Evolutionary conservation across 176 grass and related monocot genomes (phyloP).

Genomic region (Pontederia paniculata): DNA sequence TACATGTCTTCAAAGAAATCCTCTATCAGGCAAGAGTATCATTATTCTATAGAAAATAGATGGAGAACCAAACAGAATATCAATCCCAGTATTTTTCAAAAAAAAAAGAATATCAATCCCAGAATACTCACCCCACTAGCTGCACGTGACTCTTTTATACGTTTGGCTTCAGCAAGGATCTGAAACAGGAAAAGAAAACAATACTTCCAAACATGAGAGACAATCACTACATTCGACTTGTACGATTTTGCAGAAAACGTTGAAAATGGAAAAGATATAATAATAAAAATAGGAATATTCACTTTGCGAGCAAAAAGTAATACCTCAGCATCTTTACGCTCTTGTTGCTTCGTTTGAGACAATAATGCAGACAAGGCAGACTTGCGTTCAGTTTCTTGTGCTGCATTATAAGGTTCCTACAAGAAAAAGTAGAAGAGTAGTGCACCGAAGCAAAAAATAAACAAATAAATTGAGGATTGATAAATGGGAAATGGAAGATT

Average conservation of each 20-base stretch:
- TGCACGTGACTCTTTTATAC: conserved; percentile 72
- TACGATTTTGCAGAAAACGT: background rate
- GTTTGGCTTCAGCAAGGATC: conserved; percentile 89
- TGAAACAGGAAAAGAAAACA: conserved; percentile 24
- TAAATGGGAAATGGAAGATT: conserved; percentile 5
- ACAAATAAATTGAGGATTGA: background rate
- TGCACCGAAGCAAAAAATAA: conserved; percentile 16
- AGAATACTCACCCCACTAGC: conserved; percentile 60
- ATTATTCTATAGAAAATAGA: too few species aligned
- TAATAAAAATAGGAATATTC: background rate
- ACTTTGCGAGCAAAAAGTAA: conserved; percentile 12
- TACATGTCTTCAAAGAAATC: too few species aligned
- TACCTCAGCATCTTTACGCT: conserved; percentile 75
- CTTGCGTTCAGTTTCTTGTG: conserved; percentile 82
- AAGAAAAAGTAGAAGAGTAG: conserved; percentile 5
- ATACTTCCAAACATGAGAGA: conserved; percentile 5
- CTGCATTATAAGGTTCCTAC: conserved; percentile 65
- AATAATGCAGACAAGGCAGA: conserved; percentile 72
- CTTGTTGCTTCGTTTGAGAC: conserved; percentile 79
- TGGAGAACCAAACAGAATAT: background rate
- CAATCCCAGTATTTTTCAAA: conserved; percentile 2
- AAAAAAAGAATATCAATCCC: background rate
- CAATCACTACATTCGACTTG: background rate
- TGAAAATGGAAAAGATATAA: conserved; percentile 4
- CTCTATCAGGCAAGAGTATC: too few species aligned